phyloP scores from a whole-genome alignment of 163 green algal genomes.

The Chlorella variabilis region DNA sequence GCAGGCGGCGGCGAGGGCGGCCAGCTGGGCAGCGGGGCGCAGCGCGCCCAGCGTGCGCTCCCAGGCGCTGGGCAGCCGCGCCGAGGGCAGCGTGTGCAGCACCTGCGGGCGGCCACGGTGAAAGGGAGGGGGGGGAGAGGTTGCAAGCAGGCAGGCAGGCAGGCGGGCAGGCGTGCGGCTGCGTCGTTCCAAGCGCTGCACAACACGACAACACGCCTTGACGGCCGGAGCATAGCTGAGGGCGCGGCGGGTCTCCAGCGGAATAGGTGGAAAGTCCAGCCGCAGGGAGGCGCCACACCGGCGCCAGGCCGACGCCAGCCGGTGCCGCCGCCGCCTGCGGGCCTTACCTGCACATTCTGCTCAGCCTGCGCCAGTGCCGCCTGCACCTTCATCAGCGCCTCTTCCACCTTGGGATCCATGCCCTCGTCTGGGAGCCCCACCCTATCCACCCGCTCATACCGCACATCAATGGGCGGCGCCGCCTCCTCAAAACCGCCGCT shows the following conservation, averaged over 20 bases:
- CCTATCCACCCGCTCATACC: not conserved
- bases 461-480: not conserved
- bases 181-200: too few species aligned
- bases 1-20: conserved; percentile 18
- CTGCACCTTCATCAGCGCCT: conserved; percentile 2
- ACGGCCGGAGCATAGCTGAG: too few species aligned
- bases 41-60: not conserved
- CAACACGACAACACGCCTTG: too few species aligned
- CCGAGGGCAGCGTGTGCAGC: conserved; percentile 41
- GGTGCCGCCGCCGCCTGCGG: not conserved
- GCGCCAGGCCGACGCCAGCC: too few species aligned
- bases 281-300: too few species aligned
- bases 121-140: too few species aligned
- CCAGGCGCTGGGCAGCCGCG: conserved; percentile 20
- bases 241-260: too few species aligned
- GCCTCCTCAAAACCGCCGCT: too few species aligned
- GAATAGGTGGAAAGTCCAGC: too few species aligned
- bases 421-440: not conserved
- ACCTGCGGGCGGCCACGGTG: not conserved
- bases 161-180: too few species aligned
- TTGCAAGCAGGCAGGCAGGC: not conserved
- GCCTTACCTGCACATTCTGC: not conserved
- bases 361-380: not conserved
- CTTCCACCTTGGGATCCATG: not conserved
- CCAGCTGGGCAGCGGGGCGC: conserved; percentile 9